Evolutionary conservation across 352 stramenopile species (phyloP), one percentile per base, ranked within the genome.

Genomic region (Globisporangium cystogenes): DNA sequence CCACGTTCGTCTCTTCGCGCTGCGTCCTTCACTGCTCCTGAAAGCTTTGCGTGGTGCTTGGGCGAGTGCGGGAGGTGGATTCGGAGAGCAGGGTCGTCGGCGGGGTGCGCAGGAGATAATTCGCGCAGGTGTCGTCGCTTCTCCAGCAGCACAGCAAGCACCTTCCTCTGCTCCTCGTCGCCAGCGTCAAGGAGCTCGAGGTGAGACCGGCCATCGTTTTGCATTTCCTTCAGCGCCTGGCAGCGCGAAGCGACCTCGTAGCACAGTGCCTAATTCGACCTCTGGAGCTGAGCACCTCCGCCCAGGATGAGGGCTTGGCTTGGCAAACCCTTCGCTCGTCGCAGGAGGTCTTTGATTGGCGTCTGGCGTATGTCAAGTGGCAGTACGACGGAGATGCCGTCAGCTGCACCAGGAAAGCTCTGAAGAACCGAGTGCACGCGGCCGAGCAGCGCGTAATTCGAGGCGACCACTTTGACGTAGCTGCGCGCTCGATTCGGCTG

Each of bases 401-500:
- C 68, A 11, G 82, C 60, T 12, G 74, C 64, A 16, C 62, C 72
- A 20, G 71, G 69, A 53, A 73, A 82, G 3, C 40, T 53, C 23
- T 62, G 50, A 2, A 87, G 53, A 1, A 58, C 68, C 1, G 60
- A 43, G 23, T 79, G 52, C 6, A 86, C 70, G 45, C 60, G 61
- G 0, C 76, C 76, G 7, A 76, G 70, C 15, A 87, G 27, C 11
- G 65, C 70, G 33, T 70, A 62, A 29, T 63, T 61, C n/a, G 54
- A 55, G 10, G 74, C 76, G 4, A 85, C 56, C 2, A 68, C 70
- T 54, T 68, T 68, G 53, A 86, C 71, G 58, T 84, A 87, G 14
- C 63, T 84, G 58, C 74, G 65, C 3, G 76, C 57, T 56, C 65
- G 69, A 40, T 85, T 76, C 5, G 76, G 76, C 26, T 82, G 66